Conservation (phyloP, 352 stramenopile species). For the Phytophthora fragariaefolia region DNA sequence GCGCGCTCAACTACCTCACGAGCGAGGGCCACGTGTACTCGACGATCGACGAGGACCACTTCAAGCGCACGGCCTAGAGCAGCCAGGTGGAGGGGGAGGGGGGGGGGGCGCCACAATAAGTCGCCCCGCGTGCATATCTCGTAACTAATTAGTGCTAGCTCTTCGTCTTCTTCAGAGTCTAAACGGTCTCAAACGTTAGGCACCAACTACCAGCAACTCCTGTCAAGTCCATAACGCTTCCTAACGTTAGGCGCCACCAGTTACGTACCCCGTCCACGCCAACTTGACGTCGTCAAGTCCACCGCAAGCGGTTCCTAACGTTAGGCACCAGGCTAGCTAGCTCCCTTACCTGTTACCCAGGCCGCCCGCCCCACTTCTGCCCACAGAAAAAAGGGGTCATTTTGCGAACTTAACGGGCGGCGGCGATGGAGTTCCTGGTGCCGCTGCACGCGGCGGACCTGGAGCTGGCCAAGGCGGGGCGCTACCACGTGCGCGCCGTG, state of each 20-base stretch:
- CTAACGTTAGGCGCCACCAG: too few species aligned
- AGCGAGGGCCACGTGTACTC: conserved; percentile 92
- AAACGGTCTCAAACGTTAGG: too few species aligned
- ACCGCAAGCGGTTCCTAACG: too few species aligned
- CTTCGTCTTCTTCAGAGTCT: background rate
- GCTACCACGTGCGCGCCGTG: conserved; percentile 73
- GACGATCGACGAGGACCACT: conserved; percentile 93
- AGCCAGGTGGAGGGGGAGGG: background rate
- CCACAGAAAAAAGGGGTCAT: too few species aligned
- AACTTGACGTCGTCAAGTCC: too few species aligned
- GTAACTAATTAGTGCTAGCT: conserved; percentile 16
- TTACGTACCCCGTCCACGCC: too few species aligned
- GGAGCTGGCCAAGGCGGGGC: conserved; percentile 70
- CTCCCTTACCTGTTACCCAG: too few species aligned
- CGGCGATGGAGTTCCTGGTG: conserved; percentile 85
- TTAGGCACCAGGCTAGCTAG: too few species aligned
- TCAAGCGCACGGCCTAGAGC: conserved; percentile 82
- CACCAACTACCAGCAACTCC: too few species aligned
- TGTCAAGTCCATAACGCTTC: too few species aligned
- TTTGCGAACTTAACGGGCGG: too few species aligned
- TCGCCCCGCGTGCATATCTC: background rate
- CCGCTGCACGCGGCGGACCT: conserved; percentile 78
- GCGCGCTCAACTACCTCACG: conserved; percentile 81
- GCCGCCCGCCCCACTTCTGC: too few species aligned
- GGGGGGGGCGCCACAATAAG: background rate